These are phyloP conservation scores for Krasilnikovozyma curviuscula DNA, from an alignment of 768 basidiomycete genomes.

Conservation along the genomic window DNA sequence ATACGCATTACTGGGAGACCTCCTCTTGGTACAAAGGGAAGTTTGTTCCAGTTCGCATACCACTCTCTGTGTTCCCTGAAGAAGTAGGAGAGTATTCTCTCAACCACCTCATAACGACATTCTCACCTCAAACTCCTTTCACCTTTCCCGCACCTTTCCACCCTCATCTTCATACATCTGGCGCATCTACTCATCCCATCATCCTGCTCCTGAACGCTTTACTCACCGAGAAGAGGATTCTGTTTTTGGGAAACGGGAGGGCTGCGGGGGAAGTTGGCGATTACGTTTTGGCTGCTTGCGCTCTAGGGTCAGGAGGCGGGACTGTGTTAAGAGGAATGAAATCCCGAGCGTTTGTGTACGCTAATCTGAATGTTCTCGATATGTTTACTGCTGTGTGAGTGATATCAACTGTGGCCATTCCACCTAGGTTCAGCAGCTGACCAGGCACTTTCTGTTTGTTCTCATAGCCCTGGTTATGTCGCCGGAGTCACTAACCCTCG, in stretches of 20 bases:
- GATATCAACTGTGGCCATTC: not conserved
- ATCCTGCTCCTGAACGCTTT: constrained; percentile 92
- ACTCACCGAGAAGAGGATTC: constrained; percentile 83
- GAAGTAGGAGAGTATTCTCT: constrained; percentile 98
- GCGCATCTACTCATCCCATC: constrained; percentile 74
- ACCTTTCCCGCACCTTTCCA: constrained; percentile 44
- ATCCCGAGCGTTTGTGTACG: constrained; percentile 85
- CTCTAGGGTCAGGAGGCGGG: constrained; percentile 78
- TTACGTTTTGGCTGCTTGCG: constrained; percentile 85
- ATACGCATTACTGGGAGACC: constrained; percentile 88
- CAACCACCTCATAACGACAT: constrained; percentile 71
- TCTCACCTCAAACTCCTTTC: constrained; percentile 42
- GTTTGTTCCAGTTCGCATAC: constrained; percentile 73
- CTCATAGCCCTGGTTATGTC: constrained; percentile 63
- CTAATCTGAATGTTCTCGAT: constrained; percentile 59
- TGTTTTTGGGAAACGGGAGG: constrained; percentile 76
- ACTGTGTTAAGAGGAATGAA: constrained; percentile 60
- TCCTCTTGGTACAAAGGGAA: constrained; percentile 61
- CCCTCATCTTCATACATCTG: constrained; percentile 84
- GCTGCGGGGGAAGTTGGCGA: constrained; percentile 78
- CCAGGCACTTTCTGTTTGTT: not conserved
- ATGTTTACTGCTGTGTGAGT: constrained; percentile 77
- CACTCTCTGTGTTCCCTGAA: constrained; percentile 69
- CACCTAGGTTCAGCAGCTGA: not conserved
- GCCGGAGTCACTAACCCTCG: constrained; percentile 96